Conservation (phyloP, 257 asterid species). For the Agastache rugosa region DNA sequence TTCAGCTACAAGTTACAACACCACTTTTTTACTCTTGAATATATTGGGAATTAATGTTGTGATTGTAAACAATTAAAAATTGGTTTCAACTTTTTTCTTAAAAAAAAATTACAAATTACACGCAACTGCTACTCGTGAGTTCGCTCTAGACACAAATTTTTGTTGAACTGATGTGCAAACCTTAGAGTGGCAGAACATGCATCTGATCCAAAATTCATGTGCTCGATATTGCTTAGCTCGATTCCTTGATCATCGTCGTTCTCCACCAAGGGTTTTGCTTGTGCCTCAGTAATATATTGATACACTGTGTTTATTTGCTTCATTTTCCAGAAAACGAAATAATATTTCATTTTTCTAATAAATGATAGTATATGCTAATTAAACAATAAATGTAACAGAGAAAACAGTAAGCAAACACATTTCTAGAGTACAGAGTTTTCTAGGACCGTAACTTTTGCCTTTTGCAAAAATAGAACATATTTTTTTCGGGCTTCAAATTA, state of each 20-base stretch:
- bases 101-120: no score
- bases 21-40: no score
- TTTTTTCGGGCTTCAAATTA: no score
- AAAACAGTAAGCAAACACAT: background rate
- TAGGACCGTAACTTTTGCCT: no score
- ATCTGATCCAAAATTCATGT: slow-evolving; percentile 54
- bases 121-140: no score
- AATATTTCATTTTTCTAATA: background rate
- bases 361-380: background rate
- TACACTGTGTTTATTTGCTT: slow-evolving; percentile 74
- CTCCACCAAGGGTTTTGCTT: slow-evolving; percentile 45
- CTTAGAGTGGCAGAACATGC: slow-evolving; percentile 50
- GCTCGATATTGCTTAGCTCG: slow-evolving; percentile 44
- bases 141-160: no score
- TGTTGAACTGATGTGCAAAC: slow-evolving; percentile 13
- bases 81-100: no score
- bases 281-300: slow-evolving; percentile 62
- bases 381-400: background rate
- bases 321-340: background rate
- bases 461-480: no score
- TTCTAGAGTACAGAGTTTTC: no score
- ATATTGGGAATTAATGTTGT: no score
- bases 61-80: no score
- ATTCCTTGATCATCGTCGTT: slow-evolving; percentile 46
- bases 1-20: no score